Percentiles rank a stretch among this genome's conserved stretches.
Evolutionary conservation across 2,329 filamentous ascomycete species (phyloP).

Genomic region (Fusarium solani-melongenae): DNA sequence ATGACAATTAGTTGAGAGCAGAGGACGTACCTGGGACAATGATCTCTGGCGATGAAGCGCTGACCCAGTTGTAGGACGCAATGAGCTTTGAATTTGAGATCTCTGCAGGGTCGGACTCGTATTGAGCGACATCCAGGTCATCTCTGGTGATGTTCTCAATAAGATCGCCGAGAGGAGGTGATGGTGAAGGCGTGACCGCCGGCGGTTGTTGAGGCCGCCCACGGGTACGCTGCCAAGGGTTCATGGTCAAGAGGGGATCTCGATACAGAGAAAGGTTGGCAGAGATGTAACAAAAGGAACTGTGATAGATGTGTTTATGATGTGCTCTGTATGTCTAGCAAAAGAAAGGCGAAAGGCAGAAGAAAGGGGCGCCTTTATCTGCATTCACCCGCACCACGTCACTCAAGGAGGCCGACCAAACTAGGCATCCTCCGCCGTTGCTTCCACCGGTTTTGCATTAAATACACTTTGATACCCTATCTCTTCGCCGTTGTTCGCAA

Average conservation of each 20-base stretch:
- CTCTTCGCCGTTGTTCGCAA: not conserved
- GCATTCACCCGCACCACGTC: not conserved
- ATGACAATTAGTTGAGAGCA: not conserved
- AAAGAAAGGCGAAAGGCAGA: not conserved
- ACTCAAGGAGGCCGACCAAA: slow-evolving; percentile 1
- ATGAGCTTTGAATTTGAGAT: slow-evolving; percentile 54
- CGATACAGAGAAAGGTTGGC: not conserved
- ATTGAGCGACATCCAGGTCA: not conserved
- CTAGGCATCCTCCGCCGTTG: not conserved
- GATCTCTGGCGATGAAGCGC: slow-evolving; percentile 54
- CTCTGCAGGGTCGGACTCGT: not conserved
- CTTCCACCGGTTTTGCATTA: slow-evolving; percentile 11
- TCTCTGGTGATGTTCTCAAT: slow-evolving; percentile 33
- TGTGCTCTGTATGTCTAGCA: not conserved
- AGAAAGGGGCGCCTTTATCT: slow-evolving; percentile 1
- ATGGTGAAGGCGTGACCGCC: not conserved
- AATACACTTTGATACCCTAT: slow-evolving; percentile 24
- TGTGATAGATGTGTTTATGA: not conserved
- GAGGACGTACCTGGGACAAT: slow-evolving; percentile 52
- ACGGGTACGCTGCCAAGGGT: not conserved
- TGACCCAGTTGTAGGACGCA: slow-evolving; percentile 64
- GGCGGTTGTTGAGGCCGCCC: not conserved
- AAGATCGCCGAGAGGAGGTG: slow-evolving; percentile 38
- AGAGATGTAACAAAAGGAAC: not conserved
- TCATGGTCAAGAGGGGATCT: not conserved